Base-by-base conservation (phyloP, 805 yeast species). In the Sugiyamaella qingdaonensis region DNA sequence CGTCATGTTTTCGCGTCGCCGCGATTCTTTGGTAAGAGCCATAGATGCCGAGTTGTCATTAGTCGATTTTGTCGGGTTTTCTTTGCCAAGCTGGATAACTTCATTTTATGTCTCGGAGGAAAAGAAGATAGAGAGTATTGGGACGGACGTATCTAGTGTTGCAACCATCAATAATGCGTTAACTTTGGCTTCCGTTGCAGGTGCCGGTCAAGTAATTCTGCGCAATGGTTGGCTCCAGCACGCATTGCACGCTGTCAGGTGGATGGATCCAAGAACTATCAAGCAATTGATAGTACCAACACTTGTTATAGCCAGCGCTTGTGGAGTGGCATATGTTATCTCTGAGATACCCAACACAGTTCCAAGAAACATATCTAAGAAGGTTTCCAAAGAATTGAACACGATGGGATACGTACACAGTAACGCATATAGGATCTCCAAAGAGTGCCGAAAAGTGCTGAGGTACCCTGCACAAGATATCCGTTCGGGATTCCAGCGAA, bases 271-370 rank as follows among this genome's bases (percentile, higher is more conserved):
- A 16, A 50, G 48, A 1, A 41, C 53, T 2, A 47, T 58, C 24
- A 75, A 71, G 53, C 74, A 73, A 43, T 65, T 85, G n/a, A 75
- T 79, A 0, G 66, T 79, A 0, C 91, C 95, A 0, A 46, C 81
- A 0, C 54, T 77, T 0, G 58, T 82, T 2, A 74, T 81, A 8
- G 77, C 78, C 0, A 71, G 80, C 4, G 77, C 81, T 1, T 73
- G 81, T 11, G 75, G 85, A 0, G 70, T 79, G 0, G 80, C 81
- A 39, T 89, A 87, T 62, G 66, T 90, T 53, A 72, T 89, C 16
- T 74, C 77, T 54, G 98, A 94, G 67, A 81, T 95, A 11, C 97
- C 97, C 2, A 80, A 85, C 61, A 96, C 97, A 0, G 81, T 88
- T 61, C 95, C 96, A 16, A 75, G 89, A 59, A 90, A 90, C 54